These are phyloP conservation scores for Termitomyces sp. DNA, from an alignment of 768 basidiomycete species.

Conservation along the genomic window DNA sequence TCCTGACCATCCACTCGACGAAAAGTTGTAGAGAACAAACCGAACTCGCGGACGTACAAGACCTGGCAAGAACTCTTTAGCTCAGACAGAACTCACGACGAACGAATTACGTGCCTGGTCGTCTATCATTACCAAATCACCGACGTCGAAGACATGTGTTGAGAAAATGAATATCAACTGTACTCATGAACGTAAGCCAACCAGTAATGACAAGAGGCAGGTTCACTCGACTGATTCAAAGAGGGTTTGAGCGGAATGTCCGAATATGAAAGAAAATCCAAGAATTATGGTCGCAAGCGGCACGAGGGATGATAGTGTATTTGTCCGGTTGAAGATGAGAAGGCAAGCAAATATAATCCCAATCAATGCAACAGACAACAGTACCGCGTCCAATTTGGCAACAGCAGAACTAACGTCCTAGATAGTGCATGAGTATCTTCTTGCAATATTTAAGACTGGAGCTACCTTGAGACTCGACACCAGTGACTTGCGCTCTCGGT, in stretches of 20 bases:
- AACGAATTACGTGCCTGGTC: conserved; percentile 40
- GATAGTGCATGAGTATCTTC: neutral
- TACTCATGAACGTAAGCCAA: neutral
- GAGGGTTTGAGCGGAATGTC: conserved; percentile 72
- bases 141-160: conserved; percentile 83
- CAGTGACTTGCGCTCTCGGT: conserved; percentile 71
- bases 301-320: conserved; percentile 70
- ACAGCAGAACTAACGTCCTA: conserved; percentile 73
- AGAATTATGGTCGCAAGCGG: conserved; percentile 78
- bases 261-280: conserved; percentile 84
- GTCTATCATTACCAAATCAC: conserved; percentile 80
- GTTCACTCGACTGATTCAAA: conserved; percentile 62
- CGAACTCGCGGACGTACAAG: conserved; percentile 70
- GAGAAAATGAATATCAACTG: conserved; percentile 84
- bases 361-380: conserved; percentile 54
- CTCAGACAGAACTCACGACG: neutral
- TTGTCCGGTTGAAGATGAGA: conserved; percentile 66
- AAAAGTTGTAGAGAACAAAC: conserved; percentile 77
- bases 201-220: neutral
- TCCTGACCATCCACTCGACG: conserved; percentile 79
- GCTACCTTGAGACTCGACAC: conserved; percentile 64
- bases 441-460: neutral
- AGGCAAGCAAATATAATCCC: conserved; percentile 64
- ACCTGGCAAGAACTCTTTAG: conserved; percentile 4
- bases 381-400: conserved; percentile 74